Base-by-base conservation (phyloP, 768 basidiomycete species). In the Boletellus emodensis region DNA sequence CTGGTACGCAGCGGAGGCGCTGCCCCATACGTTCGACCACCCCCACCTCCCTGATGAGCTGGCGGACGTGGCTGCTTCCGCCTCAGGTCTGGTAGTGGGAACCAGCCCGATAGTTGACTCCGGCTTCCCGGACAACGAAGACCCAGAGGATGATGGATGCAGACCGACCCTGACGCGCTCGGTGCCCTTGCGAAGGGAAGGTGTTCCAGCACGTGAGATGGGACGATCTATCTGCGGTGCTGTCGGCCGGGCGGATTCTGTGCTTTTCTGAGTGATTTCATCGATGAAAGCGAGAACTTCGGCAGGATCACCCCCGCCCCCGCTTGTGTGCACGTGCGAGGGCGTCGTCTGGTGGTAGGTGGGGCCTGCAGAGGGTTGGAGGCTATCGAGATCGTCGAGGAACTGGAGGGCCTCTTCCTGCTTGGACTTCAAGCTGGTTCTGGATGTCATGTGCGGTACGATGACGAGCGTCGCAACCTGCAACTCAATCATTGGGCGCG, bases 281-380 rank as follows among this genome's bases (percentile, higher is more conserved):
- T 96, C 90, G 37, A 96, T 81, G 74, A 94, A 95, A 14, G 92
- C 93, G 24, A 94, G 81, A 22, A 90, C 93, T 54, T 91, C 89
- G 3, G 85, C 83, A 50, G 81, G 80, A 58, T 94, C 87, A 30
- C 82, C 83, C 54, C 80, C 87, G 32, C 82, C 84, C 54, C 80
- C 80, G 48, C 61, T 58, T 39, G 67, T 51, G 41, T 64, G 61
- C 37, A 49, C 52, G 6, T 55, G 41, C 6, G 62, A 57, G 49
- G 61, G 40, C 14, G 50, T 49, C 44, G 33, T 53, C 53, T 61
- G 59, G 33, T 51, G 59, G 14, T 67, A 51, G 1, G 65, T 55
- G 18, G 72, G 65, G 6, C 41, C 49, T n/a, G 57, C 46, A n/a
- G 61, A 51, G 20, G 79, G 77, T 17, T 82, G 74, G 43, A 95